A percentile compares a stretch with the other conserved stretches of the same genome.
phyloP scores from a whole-genome alignment of 305 asterid genomes.

The Fraxinus albicans region DNA sequence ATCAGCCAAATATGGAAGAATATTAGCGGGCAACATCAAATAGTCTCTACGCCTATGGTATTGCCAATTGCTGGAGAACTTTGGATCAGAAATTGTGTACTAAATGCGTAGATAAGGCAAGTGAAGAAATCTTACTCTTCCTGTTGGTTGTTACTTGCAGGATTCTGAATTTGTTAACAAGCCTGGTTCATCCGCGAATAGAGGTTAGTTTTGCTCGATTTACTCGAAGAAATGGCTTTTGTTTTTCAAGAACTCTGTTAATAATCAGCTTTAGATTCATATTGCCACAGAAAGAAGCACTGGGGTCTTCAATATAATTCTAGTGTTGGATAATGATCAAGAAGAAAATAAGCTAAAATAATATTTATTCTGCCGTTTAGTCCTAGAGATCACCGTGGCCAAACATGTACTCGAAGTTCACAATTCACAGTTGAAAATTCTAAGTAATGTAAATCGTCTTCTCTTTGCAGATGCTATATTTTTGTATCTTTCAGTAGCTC shows the following conservation, averaged over 20 bases:
- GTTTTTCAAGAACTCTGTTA: background rate
- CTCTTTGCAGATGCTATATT: conserved; percentile 12
- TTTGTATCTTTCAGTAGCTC: conserved; percentile 8
- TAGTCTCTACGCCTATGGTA: conserved; percentile 16
- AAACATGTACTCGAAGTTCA: background rate
- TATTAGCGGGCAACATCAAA: background rate
- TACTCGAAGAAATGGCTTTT: background rate
- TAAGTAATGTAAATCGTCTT: background rate
- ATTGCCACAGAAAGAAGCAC: background rate
- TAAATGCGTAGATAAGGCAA: conserved; percentile 13
- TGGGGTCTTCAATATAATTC: background rate
- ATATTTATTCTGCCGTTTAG: background rate
- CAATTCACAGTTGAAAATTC: background rate
- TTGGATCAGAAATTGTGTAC: conserved; percentile 13
- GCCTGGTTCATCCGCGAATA: background rate
- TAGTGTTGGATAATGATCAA: background rate
- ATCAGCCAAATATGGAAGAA: too few relatives aligned
- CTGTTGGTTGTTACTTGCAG: conserved; percentile 13
- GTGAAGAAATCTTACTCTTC: conserved; percentile 13
- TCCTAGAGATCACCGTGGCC: background rate
- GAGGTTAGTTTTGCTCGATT: background rate
- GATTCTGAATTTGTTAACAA: conserved; percentile 3
- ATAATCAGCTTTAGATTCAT: background rate
- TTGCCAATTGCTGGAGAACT: conserved; percentile 22
- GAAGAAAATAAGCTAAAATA: background rate